These are phyloP conservation scores for Dicorynia guianensis DNA, from an alignment of 306 rosid genomes.

Conservation along the genomic window DNA sequence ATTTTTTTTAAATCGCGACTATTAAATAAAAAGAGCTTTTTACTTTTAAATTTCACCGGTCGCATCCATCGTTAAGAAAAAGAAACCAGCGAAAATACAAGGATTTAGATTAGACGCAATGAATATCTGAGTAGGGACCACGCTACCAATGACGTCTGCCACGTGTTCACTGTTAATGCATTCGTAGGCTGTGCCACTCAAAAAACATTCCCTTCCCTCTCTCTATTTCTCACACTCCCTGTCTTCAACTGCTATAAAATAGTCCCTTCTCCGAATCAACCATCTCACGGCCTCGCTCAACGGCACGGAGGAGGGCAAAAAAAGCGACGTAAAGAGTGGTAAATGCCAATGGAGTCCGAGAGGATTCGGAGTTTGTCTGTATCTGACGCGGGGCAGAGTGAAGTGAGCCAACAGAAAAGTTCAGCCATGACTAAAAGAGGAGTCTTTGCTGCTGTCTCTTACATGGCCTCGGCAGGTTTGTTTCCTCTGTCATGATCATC, in stretches of 20 bases:
- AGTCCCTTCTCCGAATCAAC: background rate
- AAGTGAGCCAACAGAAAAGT: constrained; percentile 42
- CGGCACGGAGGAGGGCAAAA: background rate
- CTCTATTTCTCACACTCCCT: background rate
- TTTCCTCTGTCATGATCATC: background rate
- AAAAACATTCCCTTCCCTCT: constrained; percentile 26
- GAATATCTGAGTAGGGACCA: background rate
- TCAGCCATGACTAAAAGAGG: constrained; percentile 63
- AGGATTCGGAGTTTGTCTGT: constrained; percentile 48
- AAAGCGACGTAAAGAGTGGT: background rate
- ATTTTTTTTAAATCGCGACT: no score
- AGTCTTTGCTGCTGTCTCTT: constrained; percentile 70
- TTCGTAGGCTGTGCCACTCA: constrained; percentile 15
- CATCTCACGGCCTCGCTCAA: background rate
- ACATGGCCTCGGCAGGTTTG: constrained; percentile 76
- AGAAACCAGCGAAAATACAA: no score
- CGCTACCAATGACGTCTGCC: background rate
- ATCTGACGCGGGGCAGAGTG: constrained; percentile 19
- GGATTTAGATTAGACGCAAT: no score
- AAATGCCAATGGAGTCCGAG: constrained; percentile 47
- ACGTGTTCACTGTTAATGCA: constrained; percentile 8
- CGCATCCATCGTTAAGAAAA: no score
- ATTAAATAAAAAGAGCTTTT: no score
- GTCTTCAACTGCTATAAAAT: constrained; percentile 2
- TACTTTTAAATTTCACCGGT: no score